phyloP scores from a whole-genome alignment of 768 basidiomycete species.

The Collybia mongolica region DNA sequence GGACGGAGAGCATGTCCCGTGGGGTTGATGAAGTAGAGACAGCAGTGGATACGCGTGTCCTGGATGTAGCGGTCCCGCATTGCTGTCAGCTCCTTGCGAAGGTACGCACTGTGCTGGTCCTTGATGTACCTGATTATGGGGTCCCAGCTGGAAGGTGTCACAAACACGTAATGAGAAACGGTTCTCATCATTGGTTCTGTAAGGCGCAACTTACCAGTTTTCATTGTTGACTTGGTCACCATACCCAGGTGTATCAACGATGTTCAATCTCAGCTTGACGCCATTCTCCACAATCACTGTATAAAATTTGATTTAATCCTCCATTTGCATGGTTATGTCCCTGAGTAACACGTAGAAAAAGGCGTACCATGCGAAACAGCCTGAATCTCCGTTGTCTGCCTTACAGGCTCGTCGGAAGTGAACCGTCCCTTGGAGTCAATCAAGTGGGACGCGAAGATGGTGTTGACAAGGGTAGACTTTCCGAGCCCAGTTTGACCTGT shows the following conservation, averaged over 20 bases:
- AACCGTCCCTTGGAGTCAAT: conserved; percentile 97
- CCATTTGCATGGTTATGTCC: not conserved
- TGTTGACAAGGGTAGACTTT: conserved; percentile 98
- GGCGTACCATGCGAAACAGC: conserved; percentile 87
- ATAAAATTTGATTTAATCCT: not conserved
- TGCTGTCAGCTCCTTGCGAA: conserved; percentile 98
- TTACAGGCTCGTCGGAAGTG: conserved; percentile 82
- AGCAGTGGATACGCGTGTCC: conserved; percentile 98
- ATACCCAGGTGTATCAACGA: conserved; percentile 98
- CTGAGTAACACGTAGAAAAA: conserved; percentile 8
- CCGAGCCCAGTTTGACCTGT: conserved; percentile 95
- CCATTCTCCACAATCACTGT: conserved; percentile 95
- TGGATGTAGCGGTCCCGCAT: conserved; percentile 98
- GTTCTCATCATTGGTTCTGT: conserved; percentile 4
- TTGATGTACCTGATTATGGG: conserved; percentile 99
- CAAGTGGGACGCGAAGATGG: conserved; percentile 97
- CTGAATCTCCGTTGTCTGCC: conserved; percentile 97
- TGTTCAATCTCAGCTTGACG: conserved; percentile 92
- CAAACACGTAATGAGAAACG: conserved; percentile 1
- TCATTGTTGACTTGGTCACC: conserved; percentile 99
- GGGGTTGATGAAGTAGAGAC: conserved; percentile 97
- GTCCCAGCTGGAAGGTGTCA: conserved; percentile 75
- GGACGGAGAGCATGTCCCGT: conserved; percentile 97
- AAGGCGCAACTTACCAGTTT: conserved; percentile 66
- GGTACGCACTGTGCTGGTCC: conserved; percentile 98